Evolutionary conservation across 768 basidiomycete species (phyloP).

Genomic region (Tricholoma terreum): DNA sequence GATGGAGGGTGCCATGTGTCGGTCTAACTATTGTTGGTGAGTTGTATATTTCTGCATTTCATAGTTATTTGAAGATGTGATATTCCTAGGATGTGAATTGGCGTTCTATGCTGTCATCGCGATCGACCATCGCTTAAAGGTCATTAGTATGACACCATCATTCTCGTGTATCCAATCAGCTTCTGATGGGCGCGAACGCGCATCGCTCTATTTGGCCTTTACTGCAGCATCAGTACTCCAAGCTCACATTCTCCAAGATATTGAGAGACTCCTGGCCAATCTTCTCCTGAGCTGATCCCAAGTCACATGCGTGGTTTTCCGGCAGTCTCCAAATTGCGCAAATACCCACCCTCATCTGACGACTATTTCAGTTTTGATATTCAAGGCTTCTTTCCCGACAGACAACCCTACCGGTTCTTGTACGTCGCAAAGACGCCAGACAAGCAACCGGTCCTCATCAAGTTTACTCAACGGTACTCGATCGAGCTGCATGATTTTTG

Average conservation of each 20-base stretch:
- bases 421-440: not conserved
- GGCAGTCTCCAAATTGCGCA: not conserved
- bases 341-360: not conserved
- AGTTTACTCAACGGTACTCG: not conserved
- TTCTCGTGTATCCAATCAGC: not conserved
- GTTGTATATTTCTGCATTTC: not conserved
- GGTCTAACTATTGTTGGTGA: not conserved
- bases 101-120: not conserved
- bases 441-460: not conserved
- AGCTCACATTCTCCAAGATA: not conserved
- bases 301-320: not conserved
- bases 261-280: not conserved
- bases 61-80: not conserved
- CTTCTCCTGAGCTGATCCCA: not conserved
- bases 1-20: not conserved
- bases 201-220: not conserved
- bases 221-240: not conserved
- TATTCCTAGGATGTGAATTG: not conserved
- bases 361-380: not conserved
- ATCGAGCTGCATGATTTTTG: not conserved
- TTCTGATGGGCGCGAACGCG: not conserved
- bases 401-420: not conserved
- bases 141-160: not conserved
- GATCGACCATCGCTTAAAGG: not conserved
- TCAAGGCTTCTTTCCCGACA: not conserved